A percentile compares a stretch with the other conserved stretches of the same genome.
phyloP scores from a whole-genome alignment of 78 protist genomes.

The Blattamonas nauphoetae region DNA sequence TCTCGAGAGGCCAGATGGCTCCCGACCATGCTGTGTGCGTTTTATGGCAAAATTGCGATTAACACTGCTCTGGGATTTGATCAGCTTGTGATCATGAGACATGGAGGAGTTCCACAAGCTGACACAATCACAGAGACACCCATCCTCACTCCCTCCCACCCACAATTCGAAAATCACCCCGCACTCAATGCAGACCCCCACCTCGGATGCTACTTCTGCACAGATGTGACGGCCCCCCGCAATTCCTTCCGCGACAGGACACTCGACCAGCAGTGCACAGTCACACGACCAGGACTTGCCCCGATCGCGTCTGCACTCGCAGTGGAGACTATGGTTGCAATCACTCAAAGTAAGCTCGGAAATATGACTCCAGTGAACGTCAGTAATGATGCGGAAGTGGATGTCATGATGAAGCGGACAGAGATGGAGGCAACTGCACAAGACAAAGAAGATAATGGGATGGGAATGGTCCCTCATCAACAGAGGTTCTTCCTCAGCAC shows the following conservation, averaged over 20 bases:
- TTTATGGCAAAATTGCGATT: constrained; percentile 34
- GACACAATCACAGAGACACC: neutral
- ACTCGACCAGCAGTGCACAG: constrained; percentile 96
- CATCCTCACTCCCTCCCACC: neutral
- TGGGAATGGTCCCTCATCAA: constrained; percentile 67
- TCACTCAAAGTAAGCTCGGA: constrained; percentile 65
- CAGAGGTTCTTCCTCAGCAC: constrained; percentile 56
- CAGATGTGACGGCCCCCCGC: constrained; percentile 59
- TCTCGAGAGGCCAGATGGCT: constrained; percentile 91
- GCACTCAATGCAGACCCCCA: neutral
- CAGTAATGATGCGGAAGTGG: neutral
- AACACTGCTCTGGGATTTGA: constrained; percentile 94
- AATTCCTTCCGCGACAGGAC: constrained; percentile 73
- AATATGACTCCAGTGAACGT: constrained; percentile 16
- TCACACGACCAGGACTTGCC: constrained; percentile 84
- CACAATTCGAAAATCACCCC: neutral
- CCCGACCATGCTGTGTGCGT: constrained; percentile 69
- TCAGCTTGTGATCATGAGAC: constrained; percentile 78
- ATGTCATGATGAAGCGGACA: neutral
- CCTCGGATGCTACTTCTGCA: constrained; percentile 93
- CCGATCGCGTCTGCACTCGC: constrained; percentile 68
- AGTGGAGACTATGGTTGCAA: constrained; percentile 73
- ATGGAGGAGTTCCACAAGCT: constrained; percentile 51
- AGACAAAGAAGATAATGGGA: neutral
- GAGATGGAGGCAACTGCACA: constrained; percentile 4